A percentile compares a stretch with the other conserved stretches of the same genome.
Evolutionary conservation across 139 green algal species (phyloP).

Genomic region (Penium margaritaceum): DNA sequence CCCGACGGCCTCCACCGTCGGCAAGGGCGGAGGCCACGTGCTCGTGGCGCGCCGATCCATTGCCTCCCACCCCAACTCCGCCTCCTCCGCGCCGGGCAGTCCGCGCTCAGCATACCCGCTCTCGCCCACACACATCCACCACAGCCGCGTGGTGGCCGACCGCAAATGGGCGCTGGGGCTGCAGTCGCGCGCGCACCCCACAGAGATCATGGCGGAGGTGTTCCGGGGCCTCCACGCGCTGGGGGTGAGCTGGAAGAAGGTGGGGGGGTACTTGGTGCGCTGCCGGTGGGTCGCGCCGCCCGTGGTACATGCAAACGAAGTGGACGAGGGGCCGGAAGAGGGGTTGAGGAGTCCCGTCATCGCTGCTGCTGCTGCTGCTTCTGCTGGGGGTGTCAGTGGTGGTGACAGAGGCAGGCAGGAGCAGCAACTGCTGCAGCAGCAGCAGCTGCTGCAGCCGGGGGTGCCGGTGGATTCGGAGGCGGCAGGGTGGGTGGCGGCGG

Average conservation of each 20-base stretch:
- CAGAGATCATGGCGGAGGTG: constrained; percentile 75
- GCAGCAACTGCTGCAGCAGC: background rate
- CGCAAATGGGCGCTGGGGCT: constrained; percentile 78
- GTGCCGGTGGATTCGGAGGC: too few relatives aligned
- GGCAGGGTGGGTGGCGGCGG: too few relatives aligned
- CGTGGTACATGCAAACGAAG: too few relatives aligned
- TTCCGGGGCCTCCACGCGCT: constrained; percentile 55
- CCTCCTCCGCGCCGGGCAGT: too few relatives aligned
- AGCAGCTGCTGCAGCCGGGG: background rate
- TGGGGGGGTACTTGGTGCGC: constrained; percentile 81
- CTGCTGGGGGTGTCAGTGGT: background rate
- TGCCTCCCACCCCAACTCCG: too few relatives aligned
- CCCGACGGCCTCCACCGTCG: too few relatives aligned
- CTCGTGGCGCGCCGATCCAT: too few relatives aligned
- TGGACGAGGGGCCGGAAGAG: too few relatives aligned
- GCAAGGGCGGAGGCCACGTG: too few relatives aligned
- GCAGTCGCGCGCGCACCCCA: constrained; percentile 65
- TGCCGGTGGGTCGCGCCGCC: constrained; percentile 60
- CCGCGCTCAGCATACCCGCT: too few relatives aligned
- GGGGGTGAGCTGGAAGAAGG: constrained; percentile 84
- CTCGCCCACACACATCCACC: too few relatives aligned
- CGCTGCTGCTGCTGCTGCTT: background rate
- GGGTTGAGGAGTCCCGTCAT: too few relatives aligned
- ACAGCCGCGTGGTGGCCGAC: constrained; percentile 73
- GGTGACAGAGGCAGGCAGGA: background rate